A percentile compares a stretch with the other conserved stretches of the same genome.
Conservation (phyloP, 2,329 filamentous ascomycete species). For the Amesomyces nigricolor region DNA sequence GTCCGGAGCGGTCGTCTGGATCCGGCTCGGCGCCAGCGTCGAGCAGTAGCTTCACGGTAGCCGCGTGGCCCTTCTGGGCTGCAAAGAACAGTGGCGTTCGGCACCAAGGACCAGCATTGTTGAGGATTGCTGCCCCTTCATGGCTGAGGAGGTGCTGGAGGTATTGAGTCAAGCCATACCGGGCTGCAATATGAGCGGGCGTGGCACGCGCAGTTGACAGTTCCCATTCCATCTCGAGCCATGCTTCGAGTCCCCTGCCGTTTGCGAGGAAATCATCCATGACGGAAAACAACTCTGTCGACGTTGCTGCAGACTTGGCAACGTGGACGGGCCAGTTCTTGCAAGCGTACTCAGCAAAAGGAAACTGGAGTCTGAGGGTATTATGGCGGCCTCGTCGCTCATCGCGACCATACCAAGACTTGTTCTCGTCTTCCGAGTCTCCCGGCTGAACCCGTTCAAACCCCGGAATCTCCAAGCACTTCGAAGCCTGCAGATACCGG, state of each 20-base stretch:
- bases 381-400: not conserved
- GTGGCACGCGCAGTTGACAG: not conserved
- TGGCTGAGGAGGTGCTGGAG: conserved; percentile 19
- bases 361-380: conserved; percentile 17
- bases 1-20: conserved; percentile 23
- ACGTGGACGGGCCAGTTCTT: conserved; percentile 31
- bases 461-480: conserved; percentile 9
- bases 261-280: conserved; percentile 5
- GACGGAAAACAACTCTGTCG: not conserved
- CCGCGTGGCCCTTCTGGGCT: conserved; percentile 23
- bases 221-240: conserved; percentile 9
- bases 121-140: not conserved
- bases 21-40: conserved; percentile 27
- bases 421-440: not conserved
- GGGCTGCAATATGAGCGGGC: conserved; percentile 11
- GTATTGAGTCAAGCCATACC: conserved; percentile 10
- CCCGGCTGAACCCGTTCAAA: not conserved
- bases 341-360: conserved; percentile 30
- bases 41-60: conserved; percentile 22
- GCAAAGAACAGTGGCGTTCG: conserved; percentile 29
- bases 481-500: conserved; percentile 22
- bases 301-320: conserved; percentile 17
- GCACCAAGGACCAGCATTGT: not conserved
- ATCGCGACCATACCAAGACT: too few relatives aligned
- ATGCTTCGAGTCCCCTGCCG: not conserved